Evolutionary conservation across 2,329 filamentous ascomycete genomes (phyloP).

Genomic region (Claviceps sp.): DNA sequence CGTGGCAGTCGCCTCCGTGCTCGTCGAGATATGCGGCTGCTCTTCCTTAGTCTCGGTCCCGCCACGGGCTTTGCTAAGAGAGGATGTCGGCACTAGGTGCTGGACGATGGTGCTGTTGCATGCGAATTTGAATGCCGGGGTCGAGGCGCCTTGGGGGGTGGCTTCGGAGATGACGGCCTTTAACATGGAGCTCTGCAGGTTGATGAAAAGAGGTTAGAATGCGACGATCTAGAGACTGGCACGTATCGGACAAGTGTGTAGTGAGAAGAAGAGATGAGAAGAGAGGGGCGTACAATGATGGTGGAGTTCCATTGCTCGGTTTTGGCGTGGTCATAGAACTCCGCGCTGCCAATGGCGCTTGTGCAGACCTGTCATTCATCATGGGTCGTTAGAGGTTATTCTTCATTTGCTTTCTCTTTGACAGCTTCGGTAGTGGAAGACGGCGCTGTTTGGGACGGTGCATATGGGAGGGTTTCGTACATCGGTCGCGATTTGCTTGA

Average conservation of each 20-base stretch:
- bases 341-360: conserved; percentile 56
- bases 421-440: neutral
- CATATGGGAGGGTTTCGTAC: conserved; percentile 35
- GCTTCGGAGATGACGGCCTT: conserved; percentile 66
- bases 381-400: neutral
- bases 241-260: too few relatives aligned
- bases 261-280: too few relatives aligned
- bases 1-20: conserved; percentile 40
- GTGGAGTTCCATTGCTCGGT: conserved; percentile 80
- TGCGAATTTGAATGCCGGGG: conserved; percentile 76
- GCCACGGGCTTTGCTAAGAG: conserved; percentile 45
- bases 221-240: neutral
- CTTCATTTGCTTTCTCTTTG: neutral
- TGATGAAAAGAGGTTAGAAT: neutral
- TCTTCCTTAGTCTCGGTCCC: conserved; percentile 34
- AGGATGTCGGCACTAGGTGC: conserved; percentile 60
- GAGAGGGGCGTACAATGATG: conserved; percentile 64
- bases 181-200: conserved; percentile 56
- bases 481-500: conserved; percentile 77
- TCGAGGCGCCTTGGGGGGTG: conserved; percentile 39
- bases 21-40: conserved; percentile 41
- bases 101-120: conserved; percentile 98
- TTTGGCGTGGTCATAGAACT: conserved; percentile 76
- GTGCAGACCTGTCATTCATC: conserved; percentile 58
- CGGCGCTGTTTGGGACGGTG: neutral